Evolutionary conservation across 345 rosid species (phyloP), one percentile per base, ranked within the genome.

Genomic region (Populus deltoides): DNA sequence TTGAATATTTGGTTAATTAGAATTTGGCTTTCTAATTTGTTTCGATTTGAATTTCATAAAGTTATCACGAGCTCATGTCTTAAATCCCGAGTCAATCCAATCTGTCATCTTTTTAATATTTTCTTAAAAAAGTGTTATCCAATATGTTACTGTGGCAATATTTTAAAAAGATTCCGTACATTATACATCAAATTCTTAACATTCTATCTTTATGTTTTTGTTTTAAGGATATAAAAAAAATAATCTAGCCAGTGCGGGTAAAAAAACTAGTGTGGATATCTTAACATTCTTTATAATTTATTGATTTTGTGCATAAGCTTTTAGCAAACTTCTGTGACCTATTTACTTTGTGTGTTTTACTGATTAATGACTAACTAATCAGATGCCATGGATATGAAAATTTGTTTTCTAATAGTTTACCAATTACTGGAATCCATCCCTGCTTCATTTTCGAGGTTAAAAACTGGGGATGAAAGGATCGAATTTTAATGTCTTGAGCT

Each of bases 1-100:
- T 33, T 4, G 5, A 33, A 33, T 33, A 33, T 33, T 33, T 33
- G 1, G 0, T 33, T 33, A 0, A 33, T 33, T 4, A 33, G 36
- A 33, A 33, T 33, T 33, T 33, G 0, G 0, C 5, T 33, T 33
- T 33, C 0, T 33, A 33, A 33, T 33, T 33, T 4, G 0, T 33
- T 33, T 33, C 0, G 0, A 33, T 4, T 33, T 0, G 0, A 0
- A 33, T 33, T 4, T 0, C 6, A 33, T 33, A 33, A 0, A 4
- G 36, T 33, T 33, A 33, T 4, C 36, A 33, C 36, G 0, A 0
- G 6, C 0, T 33, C 0, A 33, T 4, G 0, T 1, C 0, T 33
- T 5, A 33, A 33, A 33, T 33, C 6, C 4, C 36, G 0, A 33
- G 5, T 33, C 3, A 33, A 33, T 31, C 4, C 3, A 31, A 31